phyloP scores from a whole-genome alignment of 2,329 filamentous ascomycete species.

The Fusarium armeniacum region DNA sequence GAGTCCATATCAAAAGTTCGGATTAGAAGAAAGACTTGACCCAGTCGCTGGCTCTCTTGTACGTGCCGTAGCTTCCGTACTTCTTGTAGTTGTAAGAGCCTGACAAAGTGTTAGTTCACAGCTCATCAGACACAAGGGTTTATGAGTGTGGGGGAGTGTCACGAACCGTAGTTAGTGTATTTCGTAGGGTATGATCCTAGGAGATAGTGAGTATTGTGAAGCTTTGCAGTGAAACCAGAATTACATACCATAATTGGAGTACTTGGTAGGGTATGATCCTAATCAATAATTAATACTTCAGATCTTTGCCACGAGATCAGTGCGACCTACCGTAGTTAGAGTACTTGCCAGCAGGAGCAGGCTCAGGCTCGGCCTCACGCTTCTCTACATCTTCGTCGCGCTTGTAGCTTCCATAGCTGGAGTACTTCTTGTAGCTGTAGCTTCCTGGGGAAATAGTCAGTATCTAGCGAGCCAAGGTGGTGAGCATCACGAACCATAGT shows the following conservation, averaged over 20 bases:
- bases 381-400: conserved; percentile 14
- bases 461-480: fast-evolving
- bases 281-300: neutral
- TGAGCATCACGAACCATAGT: conserved; percentile 16
- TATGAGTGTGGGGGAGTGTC: neutral
- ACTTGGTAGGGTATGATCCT: conserved; percentile 2
- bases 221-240: too few species aligned
- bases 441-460: neutral
- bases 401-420: conserved; percentile 24
- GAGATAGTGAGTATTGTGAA: neutral
- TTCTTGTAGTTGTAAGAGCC: conserved; percentile 32
- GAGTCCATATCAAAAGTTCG: neutral
- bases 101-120: neutral
- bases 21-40: conserved; percentile 35
- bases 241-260: conserved; percentile 2
- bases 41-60: conserved; percentile 34
- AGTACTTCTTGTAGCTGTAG: conserved; percentile 33
- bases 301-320: neutral
- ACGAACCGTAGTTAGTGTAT: conserved; percentile 16
- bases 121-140: neutral
- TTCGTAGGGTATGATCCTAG: conserved; percentile 1
- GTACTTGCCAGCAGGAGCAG: neutral
- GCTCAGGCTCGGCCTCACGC: conserved; percentile 5
- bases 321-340: neutral
- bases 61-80: conserved; percentile 35